Percentiles rank a stretch among this genome's conserved stretches.
Evolutionary conservation across 2,329 filamentous ascomycete species (phyloP).

Genomic region (Diaporthe batatas): DNA sequence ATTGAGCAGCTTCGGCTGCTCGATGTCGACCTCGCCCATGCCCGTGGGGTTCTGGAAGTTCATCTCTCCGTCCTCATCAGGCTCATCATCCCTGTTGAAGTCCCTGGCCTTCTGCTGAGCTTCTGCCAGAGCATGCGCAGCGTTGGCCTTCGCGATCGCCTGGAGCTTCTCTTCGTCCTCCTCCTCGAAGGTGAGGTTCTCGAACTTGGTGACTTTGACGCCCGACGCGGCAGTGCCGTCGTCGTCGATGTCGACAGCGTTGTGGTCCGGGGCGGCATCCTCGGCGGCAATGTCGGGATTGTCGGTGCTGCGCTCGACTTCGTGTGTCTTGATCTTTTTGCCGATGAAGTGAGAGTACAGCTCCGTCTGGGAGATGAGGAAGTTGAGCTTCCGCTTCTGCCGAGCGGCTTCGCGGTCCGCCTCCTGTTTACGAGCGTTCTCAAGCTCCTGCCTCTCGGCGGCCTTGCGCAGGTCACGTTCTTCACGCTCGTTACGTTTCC

Average conservation of each 20-base stretch:
- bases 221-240: slow-evolving; percentile 63
- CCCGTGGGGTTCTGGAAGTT: slow-evolving; percentile 99
- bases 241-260: slow-evolving; percentile 62
- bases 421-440: slow-evolving; percentile 96
- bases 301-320: slow-evolving; percentile 91
- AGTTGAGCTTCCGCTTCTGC: slow-evolving; percentile 99
- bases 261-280: slow-evolving; percentile 55
- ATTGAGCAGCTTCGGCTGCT: slow-evolving; percentile 93
- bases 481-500: slow-evolving; percentile 98
- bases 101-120: slow-evolving; percentile 92
- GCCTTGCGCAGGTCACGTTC: slow-evolving; percentile 94
- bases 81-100: slow-evolving; percentile 83
- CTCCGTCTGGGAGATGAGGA: slow-evolving; percentile 98
- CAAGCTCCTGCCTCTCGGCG: slow-evolving; percentile 94
- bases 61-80: slow-evolving; percentile 95
- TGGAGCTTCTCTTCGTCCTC: slow-evolving; percentile 88
- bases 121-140: slow-evolving; percentile 94
- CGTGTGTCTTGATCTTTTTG: slow-evolving; percentile 98
- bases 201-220: slow-evolving; percentile 89
- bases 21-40: slow-evolving; percentile 92
- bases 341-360: slow-evolving; percentile 99
- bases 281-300: slow-evolving; percentile 78
- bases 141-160: slow-evolving; percentile 92
- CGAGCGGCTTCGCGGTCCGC: slow-evolving; percentile 97
- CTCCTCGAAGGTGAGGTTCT: slow-evolving; percentile 94